Conservation (phyloP, 179 eudicot species). For the Beta lomatogona region DNA sequence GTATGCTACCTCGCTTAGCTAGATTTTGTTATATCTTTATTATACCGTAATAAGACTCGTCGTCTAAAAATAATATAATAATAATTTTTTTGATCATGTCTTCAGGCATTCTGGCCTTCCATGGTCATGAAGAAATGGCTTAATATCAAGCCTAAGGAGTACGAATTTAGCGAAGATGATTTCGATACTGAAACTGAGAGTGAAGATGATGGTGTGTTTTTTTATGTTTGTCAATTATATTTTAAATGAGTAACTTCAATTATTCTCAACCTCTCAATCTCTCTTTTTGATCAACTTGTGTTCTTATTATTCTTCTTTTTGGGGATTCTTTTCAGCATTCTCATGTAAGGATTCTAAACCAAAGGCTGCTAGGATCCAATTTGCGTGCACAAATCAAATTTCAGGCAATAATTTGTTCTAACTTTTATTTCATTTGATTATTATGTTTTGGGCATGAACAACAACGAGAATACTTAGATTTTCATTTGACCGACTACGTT, state of each 20-base stretch:
- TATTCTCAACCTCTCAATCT: not conserved
- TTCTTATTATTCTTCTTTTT: constrained; percentile 6
- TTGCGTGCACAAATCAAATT: constrained; percentile 42
- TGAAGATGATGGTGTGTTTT: constrained; percentile 75
- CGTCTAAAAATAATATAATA: no score
- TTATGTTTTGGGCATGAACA: not conserved
- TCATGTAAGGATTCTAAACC: constrained; percentile 53
- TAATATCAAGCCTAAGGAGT: constrained; percentile 71
- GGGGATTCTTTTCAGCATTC: constrained; percentile 40
- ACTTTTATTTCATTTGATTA: not conserved
- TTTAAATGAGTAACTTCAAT: not conserved
- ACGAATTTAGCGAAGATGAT: constrained; percentile 96
- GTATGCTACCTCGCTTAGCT: constrained; percentile 33
- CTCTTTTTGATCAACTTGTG: not conserved
- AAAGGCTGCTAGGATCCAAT: constrained; percentile 37
- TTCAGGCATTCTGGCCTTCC: constrained; percentile 88
- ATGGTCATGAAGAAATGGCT: constrained; percentile 97
- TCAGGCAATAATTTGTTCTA: constrained; percentile 41
- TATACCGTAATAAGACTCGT: no score
- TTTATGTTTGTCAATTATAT: not conserved
- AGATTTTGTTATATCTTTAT: not conserved
- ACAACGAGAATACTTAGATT: not conserved
- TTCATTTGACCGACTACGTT: not conserved
- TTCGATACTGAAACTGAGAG: constrained; percentile 87
- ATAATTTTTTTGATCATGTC: not conserved